Evolutionary conservation across 2,329 filamentous ascomycete genomes (phyloP).

Genomic region (Aspergillus quadricinctus): DNA sequence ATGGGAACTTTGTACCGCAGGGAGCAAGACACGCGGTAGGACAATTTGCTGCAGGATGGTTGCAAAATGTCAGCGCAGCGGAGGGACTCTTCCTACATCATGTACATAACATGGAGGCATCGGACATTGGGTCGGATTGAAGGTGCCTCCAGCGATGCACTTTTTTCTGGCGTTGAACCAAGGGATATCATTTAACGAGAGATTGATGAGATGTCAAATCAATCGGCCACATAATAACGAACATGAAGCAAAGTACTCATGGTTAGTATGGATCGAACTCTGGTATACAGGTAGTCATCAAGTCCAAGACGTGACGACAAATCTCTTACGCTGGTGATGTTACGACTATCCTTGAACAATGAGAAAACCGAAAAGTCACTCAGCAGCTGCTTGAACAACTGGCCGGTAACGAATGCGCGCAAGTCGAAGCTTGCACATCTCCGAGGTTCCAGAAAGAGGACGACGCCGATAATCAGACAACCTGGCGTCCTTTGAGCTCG

Average conservation of each 20-base stretch:
- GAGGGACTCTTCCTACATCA: constrained; percentile 4
- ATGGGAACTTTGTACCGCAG: constrained; percentile 1
- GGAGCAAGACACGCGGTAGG: constrained; percentile 1
- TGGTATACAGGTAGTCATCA: background rate
- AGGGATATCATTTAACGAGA: constrained; percentile 18
- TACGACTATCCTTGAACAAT: background rate
- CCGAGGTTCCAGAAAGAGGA: background rate
- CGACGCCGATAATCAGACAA: background rate
- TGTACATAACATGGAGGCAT: constrained; percentile 17
- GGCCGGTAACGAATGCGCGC: background rate
- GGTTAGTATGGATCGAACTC: background rate
- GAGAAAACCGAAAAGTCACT: background rate
- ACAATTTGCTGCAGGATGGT: constrained; percentile 1
- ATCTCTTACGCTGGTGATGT: background rate
- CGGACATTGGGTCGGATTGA: constrained; percentile 1
- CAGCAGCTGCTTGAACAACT: background rate
- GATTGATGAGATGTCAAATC: constrained; percentile 7
- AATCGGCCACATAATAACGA: constrained; percentile 10
- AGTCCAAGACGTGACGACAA: too few species aligned
- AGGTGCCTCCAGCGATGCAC: constrained; percentile 9
- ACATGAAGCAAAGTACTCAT: background rate
- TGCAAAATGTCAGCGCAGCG: constrained; percentile 1
- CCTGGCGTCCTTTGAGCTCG: background rate
- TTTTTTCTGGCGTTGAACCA: constrained; percentile 13
- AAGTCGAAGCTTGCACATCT: background rate